Conservation (phyloP, 768 basidiomycete species). For the Filobasidium wieringae region DNA sequence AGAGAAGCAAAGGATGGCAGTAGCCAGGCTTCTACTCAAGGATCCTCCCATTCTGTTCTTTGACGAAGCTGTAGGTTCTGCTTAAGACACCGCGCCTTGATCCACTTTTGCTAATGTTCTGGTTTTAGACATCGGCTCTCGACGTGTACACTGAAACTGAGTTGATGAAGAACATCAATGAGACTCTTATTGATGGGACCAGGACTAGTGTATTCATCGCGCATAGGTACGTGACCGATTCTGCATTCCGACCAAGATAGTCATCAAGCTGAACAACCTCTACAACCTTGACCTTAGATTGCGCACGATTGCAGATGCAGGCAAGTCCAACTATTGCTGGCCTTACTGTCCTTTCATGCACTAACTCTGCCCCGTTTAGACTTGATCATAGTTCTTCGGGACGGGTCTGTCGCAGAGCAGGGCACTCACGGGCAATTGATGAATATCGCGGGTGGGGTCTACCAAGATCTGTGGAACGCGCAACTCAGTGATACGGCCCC, state of each 20-base stretch:
- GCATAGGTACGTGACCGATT: slow-evolving; percentile 46
- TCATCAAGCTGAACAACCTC: background rate
- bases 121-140: slow-evolving; percentile 72
- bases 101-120: background rate
- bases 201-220: slow-evolving; percentile 96
- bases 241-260: background rate
- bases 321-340: no score
- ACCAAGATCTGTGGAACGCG: slow-evolving; percentile 38
- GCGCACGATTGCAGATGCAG: slow-evolving; percentile 81
- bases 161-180: slow-evolving; percentile 87
- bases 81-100: background rate
- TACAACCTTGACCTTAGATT: slow-evolving; percentile 39
- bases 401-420: slow-evolving; percentile 82
- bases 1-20: slow-evolving; percentile 92
- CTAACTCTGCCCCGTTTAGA: slow-evolving; percentile 46
- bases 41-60: slow-evolving; percentile 95
- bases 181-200: slow-evolving; percentile 57
- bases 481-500: slow-evolving; percentile 23
- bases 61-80: slow-evolving; percentile 74
- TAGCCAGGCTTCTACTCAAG: slow-evolving; percentile 82
- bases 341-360: no score
- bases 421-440: slow-evolving; percentile 85
- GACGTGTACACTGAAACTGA: slow-evolving; percentile 92
- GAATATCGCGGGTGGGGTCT: slow-evolving; percentile 46
- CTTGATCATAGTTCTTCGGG: slow-evolving; percentile 80